Evolutionary conservation across 371 early-diverging fungal species (phyloP).

Genomic region (Phascolomyces articulosus): DNA sequence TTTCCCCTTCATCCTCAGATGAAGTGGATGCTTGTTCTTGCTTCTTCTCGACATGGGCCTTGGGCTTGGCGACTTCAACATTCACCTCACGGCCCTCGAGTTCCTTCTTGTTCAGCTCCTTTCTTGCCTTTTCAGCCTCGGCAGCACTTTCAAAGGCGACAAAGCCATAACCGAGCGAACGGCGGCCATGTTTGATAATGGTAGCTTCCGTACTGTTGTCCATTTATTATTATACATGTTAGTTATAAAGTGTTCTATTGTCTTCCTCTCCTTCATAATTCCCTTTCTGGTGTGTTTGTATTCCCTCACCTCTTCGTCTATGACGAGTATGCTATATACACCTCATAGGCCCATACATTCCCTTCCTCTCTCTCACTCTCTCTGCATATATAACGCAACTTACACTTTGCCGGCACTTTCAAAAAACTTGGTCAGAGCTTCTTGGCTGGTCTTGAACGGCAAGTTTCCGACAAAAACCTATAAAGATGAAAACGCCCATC

Average conservation of each 20-base stretch:
- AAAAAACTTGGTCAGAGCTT: slow-evolving; percentile 77
- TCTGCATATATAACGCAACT: slow-evolving; percentile 7
- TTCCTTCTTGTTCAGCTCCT: slow-evolving; percentile 68
- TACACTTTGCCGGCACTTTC: slow-evolving; percentile 76
- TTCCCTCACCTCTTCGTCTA: no score
- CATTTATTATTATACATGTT: background rate
- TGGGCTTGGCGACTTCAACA: slow-evolving; percentile 85
- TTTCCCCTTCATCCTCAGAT: slow-evolving; percentile 3
- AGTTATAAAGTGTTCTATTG: no score
- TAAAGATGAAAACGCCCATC: background rate
- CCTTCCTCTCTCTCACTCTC: no score
- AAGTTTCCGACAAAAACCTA: slow-evolving; percentile 96
- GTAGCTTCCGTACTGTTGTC: slow-evolving; percentile 58
- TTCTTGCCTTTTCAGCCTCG: slow-evolving; percentile 77
- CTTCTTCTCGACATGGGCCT: slow-evolving; percentile 8
- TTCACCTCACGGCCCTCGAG: slow-evolving; percentile 84
- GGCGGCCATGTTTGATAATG: slow-evolving; percentile 74
- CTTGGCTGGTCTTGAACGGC: slow-evolving; percentile 81
- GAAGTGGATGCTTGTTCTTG: background rate
- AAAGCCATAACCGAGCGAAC: slow-evolving; percentile 93
- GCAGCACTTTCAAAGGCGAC: slow-evolving; percentile 79
- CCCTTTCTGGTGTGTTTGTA: no score
- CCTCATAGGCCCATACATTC: no score
- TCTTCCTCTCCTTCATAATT: no score
- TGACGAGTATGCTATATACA: no score